Evolutionary conservation across 306 rosid genomes (phyloP).

Genomic region (Vigna reflexopilosa): DNA sequence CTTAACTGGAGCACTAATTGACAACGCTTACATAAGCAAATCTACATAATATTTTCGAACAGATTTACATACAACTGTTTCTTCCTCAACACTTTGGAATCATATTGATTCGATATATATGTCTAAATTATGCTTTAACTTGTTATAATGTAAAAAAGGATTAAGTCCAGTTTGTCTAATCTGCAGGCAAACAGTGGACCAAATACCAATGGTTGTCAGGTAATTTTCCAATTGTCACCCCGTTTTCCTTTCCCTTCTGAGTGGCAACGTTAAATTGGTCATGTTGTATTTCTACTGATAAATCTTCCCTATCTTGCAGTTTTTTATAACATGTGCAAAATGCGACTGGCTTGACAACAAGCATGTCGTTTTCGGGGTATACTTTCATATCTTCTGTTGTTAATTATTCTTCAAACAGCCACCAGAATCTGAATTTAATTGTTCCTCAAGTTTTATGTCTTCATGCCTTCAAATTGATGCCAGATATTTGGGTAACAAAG

Average conservation of each 20-base stretch:
- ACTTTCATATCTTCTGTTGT: constrained; percentile 40
- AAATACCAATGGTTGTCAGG: constrained; percentile 94
- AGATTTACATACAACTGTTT: constrained; percentile 12
- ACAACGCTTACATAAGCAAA: neutral
- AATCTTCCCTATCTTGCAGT: constrained; percentile 60
- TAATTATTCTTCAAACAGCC: constrained; percentile 1
- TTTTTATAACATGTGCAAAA: constrained; percentile 90
- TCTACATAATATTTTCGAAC: constrained; percentile 1
- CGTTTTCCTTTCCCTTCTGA: constrained; percentile 3
- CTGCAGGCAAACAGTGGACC: constrained; percentile 95
- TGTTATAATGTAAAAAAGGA: constrained; percentile 28
- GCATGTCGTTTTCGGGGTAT: constrained; percentile 99
- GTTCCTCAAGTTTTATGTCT: constrained; percentile 11
- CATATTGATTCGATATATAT: constrained; percentile 17
- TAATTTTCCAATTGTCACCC: constrained; percentile 38
- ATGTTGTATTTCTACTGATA: constrained; percentile 39
- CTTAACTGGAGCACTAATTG: constrained; percentile 26
- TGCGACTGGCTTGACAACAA: constrained; percentile 99
- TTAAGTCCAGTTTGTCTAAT: constrained; percentile 27
- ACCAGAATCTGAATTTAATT: constrained; percentile 7
- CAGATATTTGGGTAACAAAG: neutral
- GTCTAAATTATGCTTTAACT: constrained; percentile 32
- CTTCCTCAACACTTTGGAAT: constrained; percentile 19
- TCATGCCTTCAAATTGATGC: constrained; percentile 14
- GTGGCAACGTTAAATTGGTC: constrained; percentile 13